A percentile compares a stretch with the other conserved stretches of the same genome.
Evolutionary conservation across 1,139 yeast species (phyloP).

Genomic region (Barnettozyma hawaiiensis): DNA sequence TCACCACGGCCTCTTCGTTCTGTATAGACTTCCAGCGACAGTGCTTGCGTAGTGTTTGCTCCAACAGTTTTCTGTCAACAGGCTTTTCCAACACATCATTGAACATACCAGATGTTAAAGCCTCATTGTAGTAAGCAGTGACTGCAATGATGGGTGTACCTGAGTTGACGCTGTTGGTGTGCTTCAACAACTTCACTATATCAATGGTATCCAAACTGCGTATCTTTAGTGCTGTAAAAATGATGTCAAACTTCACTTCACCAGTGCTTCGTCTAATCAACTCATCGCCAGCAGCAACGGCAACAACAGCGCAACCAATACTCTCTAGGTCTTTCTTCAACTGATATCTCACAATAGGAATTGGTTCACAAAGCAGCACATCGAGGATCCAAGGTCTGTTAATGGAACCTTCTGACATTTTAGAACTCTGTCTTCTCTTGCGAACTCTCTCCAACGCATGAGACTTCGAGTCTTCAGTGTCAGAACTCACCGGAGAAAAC

Average conservation of each 20-base stretch:
- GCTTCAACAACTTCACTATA: conserved; percentile 70
- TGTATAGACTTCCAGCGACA: conserved; percentile 22
- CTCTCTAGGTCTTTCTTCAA: conserved; percentile 59
- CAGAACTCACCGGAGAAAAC: conserved; percentile 63
- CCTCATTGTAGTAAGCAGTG: conserved; percentile 70
- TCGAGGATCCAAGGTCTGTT: conserved; percentile 37
- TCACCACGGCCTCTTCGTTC: conserved; percentile 24
- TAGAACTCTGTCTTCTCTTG: conserved; percentile 49
- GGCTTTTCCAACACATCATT: conserved; percentile 78
- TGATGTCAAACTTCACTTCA: conserved; percentile 76
- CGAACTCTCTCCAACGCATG: conserved; percentile 53
- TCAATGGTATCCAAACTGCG: conserved; percentile 66
- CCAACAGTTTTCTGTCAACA: conserved; percentile 42
- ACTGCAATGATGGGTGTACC: conserved; percentile 74
- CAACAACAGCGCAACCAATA: conserved; percentile 76
- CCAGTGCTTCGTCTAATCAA: conserved; percentile 78
- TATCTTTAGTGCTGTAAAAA: conserved; percentile 68
- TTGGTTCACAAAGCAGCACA: conserved; percentile 79
- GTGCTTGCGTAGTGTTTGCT: conserved; percentile 25
- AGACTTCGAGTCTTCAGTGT: conserved; percentile 54
- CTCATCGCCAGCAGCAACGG: conserved; percentile 78
- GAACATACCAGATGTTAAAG: conserved; percentile 47
- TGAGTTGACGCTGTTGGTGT: conserved; percentile 70
- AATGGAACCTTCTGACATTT: conserved; percentile 32
- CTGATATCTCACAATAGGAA: conserved; percentile 73